Evolutionary conservation across 2,329 filamentous ascomycete genomes (phyloP).

Genomic region (Colletotrichum gloeosporioides): DNA sequence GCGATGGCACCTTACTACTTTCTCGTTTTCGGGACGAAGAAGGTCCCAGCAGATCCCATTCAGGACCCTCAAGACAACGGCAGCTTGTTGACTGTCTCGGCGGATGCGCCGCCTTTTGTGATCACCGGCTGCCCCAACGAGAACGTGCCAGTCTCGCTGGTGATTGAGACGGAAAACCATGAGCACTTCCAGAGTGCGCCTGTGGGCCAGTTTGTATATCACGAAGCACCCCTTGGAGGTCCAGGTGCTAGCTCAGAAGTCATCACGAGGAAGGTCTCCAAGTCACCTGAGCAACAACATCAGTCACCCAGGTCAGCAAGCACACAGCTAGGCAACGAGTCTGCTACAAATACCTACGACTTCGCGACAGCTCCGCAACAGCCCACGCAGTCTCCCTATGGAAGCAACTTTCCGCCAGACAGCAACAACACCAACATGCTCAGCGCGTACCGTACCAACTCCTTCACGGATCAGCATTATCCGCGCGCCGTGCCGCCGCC

Average conservation of each 20-base stretch:
- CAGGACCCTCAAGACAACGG: constrained; percentile 63
- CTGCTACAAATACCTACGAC: constrained; percentile 60
- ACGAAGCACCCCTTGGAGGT: constrained; percentile 35
- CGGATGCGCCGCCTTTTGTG: constrained; percentile 69
- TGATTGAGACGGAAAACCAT: constrained; percentile 57
- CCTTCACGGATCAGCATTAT: constrained; percentile 54
- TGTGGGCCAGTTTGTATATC: constrained; percentile 52
- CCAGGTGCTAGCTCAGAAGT: constrained; percentile 40
- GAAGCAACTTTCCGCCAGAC: constrained; percentile 42
- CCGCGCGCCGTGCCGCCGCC: constrained; percentile 37
- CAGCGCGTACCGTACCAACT: constrained; percentile 57
- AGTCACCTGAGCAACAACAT: constrained; percentile 54
- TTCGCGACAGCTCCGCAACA: constrained; percentile 57
- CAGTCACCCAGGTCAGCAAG: constrained; percentile 29
- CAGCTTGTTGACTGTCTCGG: constrained; percentile 73
- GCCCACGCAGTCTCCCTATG: constrained; percentile 33
- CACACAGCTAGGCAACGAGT: constrained; percentile 35
- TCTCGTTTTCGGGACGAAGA: constrained; percentile 80
- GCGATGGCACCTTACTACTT: constrained; percentile 64
- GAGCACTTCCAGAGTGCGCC: constrained; percentile 57
- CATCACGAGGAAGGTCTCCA: constrained; percentile 44
- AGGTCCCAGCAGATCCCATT: constrained; percentile 67
- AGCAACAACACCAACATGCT: constrained; percentile 59
- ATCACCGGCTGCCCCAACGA: constrained; percentile 54
- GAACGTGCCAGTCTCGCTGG: constrained; percentile 60